Conservation (phyloP, 2,329 filamentous ascomycete species). For the Pseudogymnoascus verrucosus region DNA sequence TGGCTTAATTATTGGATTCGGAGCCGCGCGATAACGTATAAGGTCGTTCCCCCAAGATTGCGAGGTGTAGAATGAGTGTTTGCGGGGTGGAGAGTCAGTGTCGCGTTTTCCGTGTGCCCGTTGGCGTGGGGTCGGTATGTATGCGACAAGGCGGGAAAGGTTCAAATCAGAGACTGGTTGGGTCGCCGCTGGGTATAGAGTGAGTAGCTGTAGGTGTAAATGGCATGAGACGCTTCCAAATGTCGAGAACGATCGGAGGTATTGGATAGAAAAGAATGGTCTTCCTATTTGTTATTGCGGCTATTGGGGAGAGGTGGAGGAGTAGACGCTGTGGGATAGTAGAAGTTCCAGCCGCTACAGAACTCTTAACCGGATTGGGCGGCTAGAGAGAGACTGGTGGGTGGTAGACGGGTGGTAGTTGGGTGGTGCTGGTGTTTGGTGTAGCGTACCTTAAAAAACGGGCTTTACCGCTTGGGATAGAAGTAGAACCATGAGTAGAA, state of each 20-base stretch:
- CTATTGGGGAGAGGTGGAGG: background rate
- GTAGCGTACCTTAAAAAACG: background rate
- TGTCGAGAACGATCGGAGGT: background rate
- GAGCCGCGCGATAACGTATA: background rate
- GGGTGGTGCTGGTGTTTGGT: background rate
- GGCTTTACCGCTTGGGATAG: background rate
- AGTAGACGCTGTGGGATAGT: conserved; percentile 1
- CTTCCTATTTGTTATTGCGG: background rate
- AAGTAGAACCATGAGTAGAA: background rate
- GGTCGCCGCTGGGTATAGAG: background rate
- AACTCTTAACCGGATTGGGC: conserved; percentile 6
- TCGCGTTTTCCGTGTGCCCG: background rate
- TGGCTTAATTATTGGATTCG: background rate
- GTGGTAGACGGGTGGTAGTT: background rate
- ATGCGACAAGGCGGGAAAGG: background rate
- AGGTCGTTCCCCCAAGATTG: background rate
- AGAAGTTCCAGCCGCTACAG: conserved; percentile 3
- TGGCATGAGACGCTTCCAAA: background rate
- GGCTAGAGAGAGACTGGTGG: conserved; percentile 10
- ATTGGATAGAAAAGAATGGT: background rate
- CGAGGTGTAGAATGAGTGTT: background rate
- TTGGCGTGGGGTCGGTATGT: background rate
- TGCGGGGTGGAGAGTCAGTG: conserved; percentile 4
- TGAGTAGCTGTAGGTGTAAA: background rate
- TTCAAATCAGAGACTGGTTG: background rate